phyloP scores from a whole-genome alignment of 2,329 filamentous ascomycete species.

The Sporothrix phasma region DNA sequence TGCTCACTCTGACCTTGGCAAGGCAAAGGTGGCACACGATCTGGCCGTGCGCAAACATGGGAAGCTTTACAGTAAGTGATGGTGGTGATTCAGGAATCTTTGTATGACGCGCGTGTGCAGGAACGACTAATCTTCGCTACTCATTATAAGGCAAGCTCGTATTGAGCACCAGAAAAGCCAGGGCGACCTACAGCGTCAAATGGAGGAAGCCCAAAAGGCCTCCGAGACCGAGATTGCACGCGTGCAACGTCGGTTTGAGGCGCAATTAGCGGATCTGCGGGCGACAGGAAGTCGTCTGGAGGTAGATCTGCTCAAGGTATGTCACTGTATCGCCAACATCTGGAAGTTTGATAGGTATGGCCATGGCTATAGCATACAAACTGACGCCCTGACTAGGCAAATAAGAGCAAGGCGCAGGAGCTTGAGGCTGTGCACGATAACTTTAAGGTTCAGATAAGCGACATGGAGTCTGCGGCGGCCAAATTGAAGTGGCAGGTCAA shows the following conservation, averaged over 20 bases:
- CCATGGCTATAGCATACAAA: neutral
- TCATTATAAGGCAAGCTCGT: slow-evolving; percentile 11
- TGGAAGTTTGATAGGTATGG: neutral
- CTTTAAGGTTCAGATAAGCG: slow-evolving; percentile 33
- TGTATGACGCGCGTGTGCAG: neutral
- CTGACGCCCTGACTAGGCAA: slow-evolving; percentile 33
- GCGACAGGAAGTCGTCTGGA: slow-evolving; percentile 52
- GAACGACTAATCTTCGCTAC: neutral
- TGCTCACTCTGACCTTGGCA: slow-evolving; percentile 40
- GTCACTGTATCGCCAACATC: neutral
- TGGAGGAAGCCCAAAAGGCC: slow-evolving; percentile 36
- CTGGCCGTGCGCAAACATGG: slow-evolving; percentile 51
- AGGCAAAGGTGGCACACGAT: slow-evolving; percentile 27
- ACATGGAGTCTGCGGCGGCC: slow-evolving; percentile 14
- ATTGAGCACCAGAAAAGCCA: slow-evolving; percentile 22
- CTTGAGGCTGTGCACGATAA: slow-evolving; percentile 46
- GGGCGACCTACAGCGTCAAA: slow-evolving; percentile 15
- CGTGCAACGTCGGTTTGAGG: slow-evolving; percentile 41
- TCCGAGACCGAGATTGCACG: slow-evolving; percentile 41
- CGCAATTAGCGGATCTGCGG: slow-evolving; percentile 53
- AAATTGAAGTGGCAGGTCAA: slow-evolving; percentile 19
- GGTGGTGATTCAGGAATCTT: neutral
- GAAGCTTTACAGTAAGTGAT: slow-evolving; percentile 39
- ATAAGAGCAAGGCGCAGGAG: slow-evolving; percentile 51
- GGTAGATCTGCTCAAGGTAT: slow-evolving; percentile 51